Evolutionary conservation across 2,329 filamentous ascomycete genomes (phyloP).

Genomic region (Mycocentrospora acerina): DNA sequence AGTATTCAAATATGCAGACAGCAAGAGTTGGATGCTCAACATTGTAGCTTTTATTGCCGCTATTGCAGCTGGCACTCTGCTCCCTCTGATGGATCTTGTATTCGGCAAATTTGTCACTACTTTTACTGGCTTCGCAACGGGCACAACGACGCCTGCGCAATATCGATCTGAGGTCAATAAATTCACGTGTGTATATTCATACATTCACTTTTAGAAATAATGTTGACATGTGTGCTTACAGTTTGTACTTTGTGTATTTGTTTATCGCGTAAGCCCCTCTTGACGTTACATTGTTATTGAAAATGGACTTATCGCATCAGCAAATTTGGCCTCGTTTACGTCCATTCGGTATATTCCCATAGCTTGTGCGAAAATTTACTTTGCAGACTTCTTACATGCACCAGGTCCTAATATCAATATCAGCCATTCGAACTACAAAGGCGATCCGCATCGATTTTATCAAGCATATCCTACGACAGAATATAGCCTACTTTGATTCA

Average conservation of each 20-base stretch:
- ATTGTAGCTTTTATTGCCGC: constrained; percentile 38
- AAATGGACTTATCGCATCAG: too few species aligned
- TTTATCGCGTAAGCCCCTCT: constrained; percentile 59
- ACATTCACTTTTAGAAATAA: too few species aligned
- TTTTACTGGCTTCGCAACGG: constrained; percentile 48
- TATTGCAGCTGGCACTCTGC: constrained; percentile 47
- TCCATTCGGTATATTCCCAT: constrained; percentile 24
- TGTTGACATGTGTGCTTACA: constrained; percentile 27
- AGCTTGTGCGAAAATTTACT: too few species aligned
- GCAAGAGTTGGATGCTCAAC: constrained; percentile 34
- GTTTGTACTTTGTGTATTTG: constrained; percentile 69
- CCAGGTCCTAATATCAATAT: constrained; percentile 48
- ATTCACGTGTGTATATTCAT: constrained; percentile 26
- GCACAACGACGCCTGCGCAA: constrained; percentile 29
- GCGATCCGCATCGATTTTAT: constrained; percentile 63
- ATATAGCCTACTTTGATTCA: constrained; percentile 63
- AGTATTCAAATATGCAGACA: constrained; percentile 40
- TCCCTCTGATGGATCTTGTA: constrained; percentile 55
- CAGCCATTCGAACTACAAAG: constrained; percentile 55
- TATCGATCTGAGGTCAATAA: constrained; percentile 44
- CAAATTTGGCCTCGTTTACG: constrained; percentile 64
- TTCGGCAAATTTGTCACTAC: constrained; percentile 53
- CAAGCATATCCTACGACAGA: constrained; percentile 57
- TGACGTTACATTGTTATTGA: too few species aligned
- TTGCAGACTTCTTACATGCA: constrained; percentile 8